Evolutionary conservation across 169 alveolate species (phyloP).

Genomic region (Amoebophrya sp.): DNA sequence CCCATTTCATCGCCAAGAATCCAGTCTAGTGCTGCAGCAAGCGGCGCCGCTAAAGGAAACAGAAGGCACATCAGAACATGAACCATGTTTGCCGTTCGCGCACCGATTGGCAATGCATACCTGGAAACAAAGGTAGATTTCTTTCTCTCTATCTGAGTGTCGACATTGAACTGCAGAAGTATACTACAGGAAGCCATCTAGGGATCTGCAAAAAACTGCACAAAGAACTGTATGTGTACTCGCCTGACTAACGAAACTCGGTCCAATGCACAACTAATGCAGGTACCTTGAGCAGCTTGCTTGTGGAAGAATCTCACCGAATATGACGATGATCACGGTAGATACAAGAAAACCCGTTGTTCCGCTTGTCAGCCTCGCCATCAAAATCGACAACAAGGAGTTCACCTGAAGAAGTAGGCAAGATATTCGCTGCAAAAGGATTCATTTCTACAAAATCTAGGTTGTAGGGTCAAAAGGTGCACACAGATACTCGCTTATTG

Average conservation of each 20-base stretch:
- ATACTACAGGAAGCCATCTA: too few species aligned
- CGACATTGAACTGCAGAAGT: too few species aligned
- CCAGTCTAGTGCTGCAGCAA: conserved; percentile 51
- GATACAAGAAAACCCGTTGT: conserved; percentile 48
- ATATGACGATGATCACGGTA: conserved; percentile 48
- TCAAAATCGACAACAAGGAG: conserved; percentile 53
- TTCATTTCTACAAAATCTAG: not conserved
- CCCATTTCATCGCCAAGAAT: conserved; percentile 60
- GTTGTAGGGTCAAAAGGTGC: not conserved
- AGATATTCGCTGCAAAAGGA: too few species aligned
- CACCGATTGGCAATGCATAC: conserved; percentile 55
- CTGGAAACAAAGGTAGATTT: too few species aligned
- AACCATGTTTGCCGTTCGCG: not conserved
- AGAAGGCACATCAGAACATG: not conserved
- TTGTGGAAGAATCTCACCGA: conserved; percentile 60
- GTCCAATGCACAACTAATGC: too few species aligned
- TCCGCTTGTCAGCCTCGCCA: conserved; percentile 55
- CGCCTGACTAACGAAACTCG: too few species aligned
- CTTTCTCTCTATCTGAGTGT: too few species aligned
- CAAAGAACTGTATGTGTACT: too few species aligned
- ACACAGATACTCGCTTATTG: not conserved
- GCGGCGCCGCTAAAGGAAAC: not conserved
- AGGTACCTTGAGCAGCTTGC: conserved; percentile 56
- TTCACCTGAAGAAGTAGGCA: too few species aligned
- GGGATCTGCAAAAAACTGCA: too few species aligned